These are phyloP conservation scores for Lepidium campestre DNA, from an alignment of 441 rosid genomes.

Conservation along the genomic window DNA sequence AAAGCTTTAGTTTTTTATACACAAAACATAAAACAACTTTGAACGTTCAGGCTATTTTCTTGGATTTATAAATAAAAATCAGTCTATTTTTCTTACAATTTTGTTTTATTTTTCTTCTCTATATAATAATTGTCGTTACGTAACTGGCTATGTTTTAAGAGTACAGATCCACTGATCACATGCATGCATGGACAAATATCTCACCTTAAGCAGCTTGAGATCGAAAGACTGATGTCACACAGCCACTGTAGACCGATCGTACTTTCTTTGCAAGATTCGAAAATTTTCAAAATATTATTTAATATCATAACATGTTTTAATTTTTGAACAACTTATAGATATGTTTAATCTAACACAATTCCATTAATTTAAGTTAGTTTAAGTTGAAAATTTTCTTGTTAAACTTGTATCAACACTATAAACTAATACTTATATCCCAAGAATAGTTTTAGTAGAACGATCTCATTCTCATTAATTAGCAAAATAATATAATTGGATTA, in stretches of 20 bases:
- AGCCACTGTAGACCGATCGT: background rate
- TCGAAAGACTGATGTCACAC: conserved; percentile 1
- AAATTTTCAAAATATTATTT: background rate
- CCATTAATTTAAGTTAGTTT: background rate
- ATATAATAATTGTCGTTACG: background rate
- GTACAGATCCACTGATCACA: conserved; percentile 15
- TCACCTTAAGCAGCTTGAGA: background rate
- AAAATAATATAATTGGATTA: too few species aligned
- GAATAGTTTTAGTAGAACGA: too few species aligned
- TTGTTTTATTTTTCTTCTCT: background rate
- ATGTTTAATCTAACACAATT: too few species aligned
- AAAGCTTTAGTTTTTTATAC: too few species aligned
- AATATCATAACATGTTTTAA: background rate
- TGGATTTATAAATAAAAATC: background rate
- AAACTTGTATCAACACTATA: too few species aligned
- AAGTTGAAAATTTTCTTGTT: background rate
- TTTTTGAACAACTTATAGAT: too few species aligned
- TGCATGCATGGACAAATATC: conserved; percentile 18
- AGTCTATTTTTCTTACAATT: background rate
- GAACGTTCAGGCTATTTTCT: too few species aligned
- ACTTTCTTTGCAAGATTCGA: background rate
- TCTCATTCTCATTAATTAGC: too few species aligned
- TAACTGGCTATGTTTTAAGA: background rate
- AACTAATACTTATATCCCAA: too few species aligned
- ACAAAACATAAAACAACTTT: too few species aligned